phyloP scores from a whole-genome alignment of 2,329 filamentous ascomycete genomes.

The Elsinoe necatrix region DNA sequence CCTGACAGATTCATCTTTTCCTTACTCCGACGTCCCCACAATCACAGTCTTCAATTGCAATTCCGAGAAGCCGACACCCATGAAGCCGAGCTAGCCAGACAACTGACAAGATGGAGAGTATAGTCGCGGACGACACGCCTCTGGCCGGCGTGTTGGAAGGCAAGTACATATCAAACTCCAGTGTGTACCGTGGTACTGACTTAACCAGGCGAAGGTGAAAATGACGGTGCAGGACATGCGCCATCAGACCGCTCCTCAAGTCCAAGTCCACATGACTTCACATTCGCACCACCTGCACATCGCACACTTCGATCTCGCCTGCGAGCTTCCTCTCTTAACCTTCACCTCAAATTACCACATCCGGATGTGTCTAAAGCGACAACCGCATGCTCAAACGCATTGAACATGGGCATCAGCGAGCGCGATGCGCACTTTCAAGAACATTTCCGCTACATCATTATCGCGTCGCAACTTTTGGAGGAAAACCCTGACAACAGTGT shows the following conservation, averaged over 20 bases:
- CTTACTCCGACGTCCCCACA: background rate
- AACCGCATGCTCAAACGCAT: slow-evolving; percentile 46
- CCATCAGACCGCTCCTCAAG: slow-evolving; percentile 12
- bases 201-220: slow-evolving; percentile 26
- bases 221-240: slow-evolving; percentile 21
- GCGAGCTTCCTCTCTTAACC: slow-evolving; percentile 41
- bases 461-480: slow-evolving; percentile 80
- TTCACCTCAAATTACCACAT: slow-evolving; percentile 32
- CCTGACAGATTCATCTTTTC: background rate
- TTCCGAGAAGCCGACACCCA: background rate
- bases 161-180: slow-evolving; percentile 33
- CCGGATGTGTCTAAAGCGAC: slow-evolving; percentile 20
- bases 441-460: slow-evolving; percentile 85
- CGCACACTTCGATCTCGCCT: slow-evolving; percentile 42
- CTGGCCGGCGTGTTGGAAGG: slow-evolving; percentile 85
- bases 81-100: slow-evolving; percentile 3
- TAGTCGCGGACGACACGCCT: slow-evolving; percentile 79
- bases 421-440: slow-evolving; percentile 78
- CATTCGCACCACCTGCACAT: slow-evolving; percentile 17
- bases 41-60: background rate
- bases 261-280: slow-evolving; percentile 5
- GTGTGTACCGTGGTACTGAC: slow-evolving; percentile 14
- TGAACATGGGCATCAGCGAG: slow-evolving; percentile 64
- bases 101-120: slow-evolving; percentile 61
- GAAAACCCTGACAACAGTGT: slow-evolving; percentile 47